Percentiles rank a stretch among this genome's conserved stretches.
Conservation (phyloP, 2,329 filamentous ascomycete species). For the Diaporthe citriasiana region DNA sequence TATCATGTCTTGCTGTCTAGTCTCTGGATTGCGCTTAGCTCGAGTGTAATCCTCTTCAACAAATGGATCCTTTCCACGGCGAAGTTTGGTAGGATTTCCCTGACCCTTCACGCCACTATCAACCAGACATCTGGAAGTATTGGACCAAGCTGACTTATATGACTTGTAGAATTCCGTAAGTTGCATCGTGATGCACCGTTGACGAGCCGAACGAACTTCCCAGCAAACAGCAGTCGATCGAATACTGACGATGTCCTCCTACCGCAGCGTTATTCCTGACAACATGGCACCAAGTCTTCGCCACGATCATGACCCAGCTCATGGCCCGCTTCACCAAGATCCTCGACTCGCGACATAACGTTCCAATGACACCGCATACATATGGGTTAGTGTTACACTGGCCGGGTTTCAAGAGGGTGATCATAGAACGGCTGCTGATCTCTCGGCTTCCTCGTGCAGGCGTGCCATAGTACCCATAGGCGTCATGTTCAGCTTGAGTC, state of each 20-base stretch:
- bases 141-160: conserved; percentile 23
- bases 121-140: background rate
- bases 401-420: background rate
- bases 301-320: conserved; percentile 89
- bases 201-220: background rate
- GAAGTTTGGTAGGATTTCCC: conserved; percentile 76
- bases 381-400: conserved; percentile 36
- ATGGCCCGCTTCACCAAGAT: conserved; percentile 87
- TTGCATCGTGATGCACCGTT: background rate
- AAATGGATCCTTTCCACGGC: conserved; percentile 91
- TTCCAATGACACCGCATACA: conserved; percentile 82
- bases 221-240: background rate
- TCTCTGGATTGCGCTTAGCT: conserved; percentile 89
- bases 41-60: conserved; percentile 94
- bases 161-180: conserved; percentile 37
- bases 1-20: conserved; percentile 58
- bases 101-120: background rate
- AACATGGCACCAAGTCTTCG: conserved; percentile 92
- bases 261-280: conserved; percentile 79
- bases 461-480: conserved; percentile 92
- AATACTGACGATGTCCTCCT: conserved; percentile 56
- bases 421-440: conserved; percentile 67
- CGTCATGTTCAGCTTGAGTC: conserved; percentile 89
- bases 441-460: conserved; percentile 67
- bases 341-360: conserved; percentile 90